These are phyloP conservation scores for Saccharomycopsis sp. DNA, from an alignment of 805 yeast genomes.

Conservation along the genomic window DNA sequence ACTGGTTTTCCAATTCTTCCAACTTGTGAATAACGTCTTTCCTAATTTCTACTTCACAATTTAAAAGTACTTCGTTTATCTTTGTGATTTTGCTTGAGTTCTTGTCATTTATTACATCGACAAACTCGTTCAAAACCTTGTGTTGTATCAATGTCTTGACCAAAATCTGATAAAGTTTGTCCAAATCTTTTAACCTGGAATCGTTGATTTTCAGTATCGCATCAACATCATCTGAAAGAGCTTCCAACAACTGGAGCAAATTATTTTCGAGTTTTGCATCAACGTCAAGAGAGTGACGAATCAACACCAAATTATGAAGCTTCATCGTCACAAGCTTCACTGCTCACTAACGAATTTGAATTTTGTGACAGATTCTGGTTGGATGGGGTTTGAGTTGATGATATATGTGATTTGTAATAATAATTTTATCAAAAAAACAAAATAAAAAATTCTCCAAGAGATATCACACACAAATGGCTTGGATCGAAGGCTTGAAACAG, in stretches of 20 bases:
- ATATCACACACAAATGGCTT: too few relatives aligned
- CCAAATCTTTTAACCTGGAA: too few relatives aligned
- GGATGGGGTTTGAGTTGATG: too few relatives aligned
- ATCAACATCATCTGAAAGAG: slow-evolving; percentile 3
- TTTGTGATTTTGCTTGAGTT: slow-evolving; percentile 6
- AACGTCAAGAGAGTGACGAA: slow-evolving; percentile 11
- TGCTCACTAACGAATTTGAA: too few relatives aligned
- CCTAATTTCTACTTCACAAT: too few relatives aligned
- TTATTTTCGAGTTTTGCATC: slow-evolving; percentile 1
- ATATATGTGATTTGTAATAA: too few relatives aligned
- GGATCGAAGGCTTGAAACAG: too few relatives aligned
- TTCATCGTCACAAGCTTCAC: slow-evolving; percentile 11
- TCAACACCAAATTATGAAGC: slow-evolving; percentile 7
- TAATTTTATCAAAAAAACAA: too few relatives aligned
- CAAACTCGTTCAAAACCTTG: slow-evolving; percentile 4
- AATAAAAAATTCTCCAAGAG: too few relatives aligned
- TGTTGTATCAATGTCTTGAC: slow-evolving; percentile 7
- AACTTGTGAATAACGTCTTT: slow-evolving; percentile 5
- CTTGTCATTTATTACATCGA: slow-evolving; percentile 8
- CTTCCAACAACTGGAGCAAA: slow-evolving; percentile 7
- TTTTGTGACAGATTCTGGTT: too few relatives aligned
- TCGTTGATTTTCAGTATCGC: too few relatives aligned
- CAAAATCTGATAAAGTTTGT: slow-evolving; percentile 8
- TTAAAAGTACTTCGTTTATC: too few relatives aligned
- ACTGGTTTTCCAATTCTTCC: not conserved